Evolutionary conservation across 257 asterid genomes (phyloP).

Genomic region (Forsythia suspensa): DNA sequence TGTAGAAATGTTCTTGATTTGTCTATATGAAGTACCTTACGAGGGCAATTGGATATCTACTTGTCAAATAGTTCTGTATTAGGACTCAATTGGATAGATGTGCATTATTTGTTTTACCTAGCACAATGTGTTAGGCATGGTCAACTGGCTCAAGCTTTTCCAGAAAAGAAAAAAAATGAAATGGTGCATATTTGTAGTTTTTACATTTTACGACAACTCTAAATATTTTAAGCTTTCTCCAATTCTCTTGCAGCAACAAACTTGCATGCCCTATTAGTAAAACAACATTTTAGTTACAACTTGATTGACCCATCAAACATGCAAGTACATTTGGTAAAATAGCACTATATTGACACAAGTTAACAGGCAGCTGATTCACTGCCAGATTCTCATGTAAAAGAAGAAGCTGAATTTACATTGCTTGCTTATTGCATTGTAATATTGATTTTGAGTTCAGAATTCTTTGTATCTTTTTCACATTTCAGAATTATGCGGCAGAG

Average conservation of each 20-base stretch:
- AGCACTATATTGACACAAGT: too few relatives aligned
- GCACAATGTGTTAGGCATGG: not conserved
- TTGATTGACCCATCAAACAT: not conserved
- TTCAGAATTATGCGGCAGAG: slow-evolving; percentile 57
- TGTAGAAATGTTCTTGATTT: not conserved
- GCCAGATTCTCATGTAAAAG: not conserved
- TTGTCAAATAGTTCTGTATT: slow-evolving; percentile 6
- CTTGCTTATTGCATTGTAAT: not conserved
- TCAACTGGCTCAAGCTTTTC: too few relatives aligned
- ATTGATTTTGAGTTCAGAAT: not conserved
- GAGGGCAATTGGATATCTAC: not conserved
- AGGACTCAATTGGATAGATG: too few relatives aligned
- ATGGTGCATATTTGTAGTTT: not conserved
- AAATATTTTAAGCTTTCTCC: not conserved
- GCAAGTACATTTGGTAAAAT: not conserved
- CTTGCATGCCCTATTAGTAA: slow-evolving; percentile 2
- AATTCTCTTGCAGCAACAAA: not conserved
- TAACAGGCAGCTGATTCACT: too few relatives aligned
- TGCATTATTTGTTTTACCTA: not conserved
- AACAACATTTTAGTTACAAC: not conserved
- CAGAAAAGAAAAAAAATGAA: not conserved
- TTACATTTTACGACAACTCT: not conserved
- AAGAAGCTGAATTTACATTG: not conserved
- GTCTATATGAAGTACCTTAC: not conserved
- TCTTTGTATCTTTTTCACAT: not conserved